Evolutionary conservation across 192 early-diverging fungal genomes (phyloP).

Genomic region (Coemansia sp.): DNA sequence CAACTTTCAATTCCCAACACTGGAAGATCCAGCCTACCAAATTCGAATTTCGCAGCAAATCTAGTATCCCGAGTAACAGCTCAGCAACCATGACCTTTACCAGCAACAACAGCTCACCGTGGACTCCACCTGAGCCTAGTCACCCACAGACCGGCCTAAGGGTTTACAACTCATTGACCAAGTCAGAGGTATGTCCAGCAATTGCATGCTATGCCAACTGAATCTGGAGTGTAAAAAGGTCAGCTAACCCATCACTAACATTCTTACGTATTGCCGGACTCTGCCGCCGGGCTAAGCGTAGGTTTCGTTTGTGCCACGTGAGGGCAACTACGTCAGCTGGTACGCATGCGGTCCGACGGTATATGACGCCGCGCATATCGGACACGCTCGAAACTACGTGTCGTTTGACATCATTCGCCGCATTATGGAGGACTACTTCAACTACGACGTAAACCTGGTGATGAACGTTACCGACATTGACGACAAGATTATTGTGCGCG

Average conservation of each 20-base stretch:
- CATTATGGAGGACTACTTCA: constrained; percentile 93
- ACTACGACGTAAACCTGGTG: constrained; percentile 91
- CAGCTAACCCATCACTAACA: background rate
- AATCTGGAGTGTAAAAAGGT: background rate
- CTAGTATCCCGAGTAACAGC: background rate
- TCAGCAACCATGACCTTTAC: constrained; percentile 32
- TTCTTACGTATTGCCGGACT: background rate
- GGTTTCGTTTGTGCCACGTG: constrained; percentile 87
- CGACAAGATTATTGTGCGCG: constrained; percentile 95
- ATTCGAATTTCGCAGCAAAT: constrained; percentile 1
- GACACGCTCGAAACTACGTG: constrained; percentile 94
- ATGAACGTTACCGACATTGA: constrained; percentile 99
- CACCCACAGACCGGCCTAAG: constrained; percentile 44
- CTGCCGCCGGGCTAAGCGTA: constrained; percentile 17
- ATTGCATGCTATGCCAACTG: background rate
- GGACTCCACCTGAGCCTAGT: constrained; percentile 42
- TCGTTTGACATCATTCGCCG: constrained; percentile 92
- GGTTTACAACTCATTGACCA: constrained; percentile 87
- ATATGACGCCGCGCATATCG: constrained; percentile 94
- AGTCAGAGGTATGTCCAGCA: constrained; percentile 67
- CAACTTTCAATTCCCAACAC: background rate
- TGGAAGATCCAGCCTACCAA: background rate
- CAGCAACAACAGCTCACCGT: constrained; percentile 42
- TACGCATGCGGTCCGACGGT: constrained; percentile 99
- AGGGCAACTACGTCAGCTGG: constrained; percentile 87